These are phyloP conservation scores for Fusarium caatingaense DNA, from an alignment of 2,329 filamentous ascomycete species.

Conservation along the genomic window DNA sequence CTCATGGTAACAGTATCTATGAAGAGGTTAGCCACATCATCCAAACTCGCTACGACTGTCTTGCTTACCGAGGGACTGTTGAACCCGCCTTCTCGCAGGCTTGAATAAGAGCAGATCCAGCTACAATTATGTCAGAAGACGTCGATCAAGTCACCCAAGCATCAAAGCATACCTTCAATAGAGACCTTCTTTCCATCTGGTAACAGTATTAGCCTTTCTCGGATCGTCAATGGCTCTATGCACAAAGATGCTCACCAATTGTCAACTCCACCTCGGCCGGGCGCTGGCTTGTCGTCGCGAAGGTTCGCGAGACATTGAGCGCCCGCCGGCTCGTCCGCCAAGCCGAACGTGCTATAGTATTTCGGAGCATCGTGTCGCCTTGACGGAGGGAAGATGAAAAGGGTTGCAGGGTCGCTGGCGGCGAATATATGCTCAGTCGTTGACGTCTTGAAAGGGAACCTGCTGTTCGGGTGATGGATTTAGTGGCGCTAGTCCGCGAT, in stretches of 20 bases:
- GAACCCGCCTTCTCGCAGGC: constrained; percentile 97
- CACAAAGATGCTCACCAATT: constrained; percentile 71
- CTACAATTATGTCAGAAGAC: constrained; percentile 65
- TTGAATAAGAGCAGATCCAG: constrained; percentile 96
- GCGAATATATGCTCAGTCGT: constrained; percentile 55
- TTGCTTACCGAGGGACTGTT: constrained; percentile 81
- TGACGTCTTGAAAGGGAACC: constrained; percentile 54
- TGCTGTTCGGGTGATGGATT: constrained; percentile 54
- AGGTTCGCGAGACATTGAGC: constrained; percentile 76
- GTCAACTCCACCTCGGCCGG: constrained; percentile 96
- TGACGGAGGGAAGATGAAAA: constrained; percentile 59
- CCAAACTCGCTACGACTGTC: constrained; percentile 16
- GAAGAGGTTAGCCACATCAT: constrained; percentile 51
- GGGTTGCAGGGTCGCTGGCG: constrained; percentile 52
- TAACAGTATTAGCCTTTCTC: constrained; percentile 48
- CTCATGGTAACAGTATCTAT: constrained; percentile 98
- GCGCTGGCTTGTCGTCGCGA: constrained; percentile 82
- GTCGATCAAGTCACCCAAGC: constrained; percentile 29
- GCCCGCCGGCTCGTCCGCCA: constrained; percentile 71
- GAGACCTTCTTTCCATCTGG: constrained; percentile 97
- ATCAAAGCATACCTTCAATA: constrained; percentile 80
- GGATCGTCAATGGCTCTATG: constrained; percentile 47
- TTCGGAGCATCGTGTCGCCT: constrained; percentile 76
- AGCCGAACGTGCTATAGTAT: constrained; percentile 75
- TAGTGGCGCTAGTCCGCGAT: constrained; percentile 56